Evolutionary conservation across 2,329 filamentous ascomycete species (phyloP), one percentile per base, ranked within the genome.

Genomic region (Ceratocystis huliohia): DNA sequence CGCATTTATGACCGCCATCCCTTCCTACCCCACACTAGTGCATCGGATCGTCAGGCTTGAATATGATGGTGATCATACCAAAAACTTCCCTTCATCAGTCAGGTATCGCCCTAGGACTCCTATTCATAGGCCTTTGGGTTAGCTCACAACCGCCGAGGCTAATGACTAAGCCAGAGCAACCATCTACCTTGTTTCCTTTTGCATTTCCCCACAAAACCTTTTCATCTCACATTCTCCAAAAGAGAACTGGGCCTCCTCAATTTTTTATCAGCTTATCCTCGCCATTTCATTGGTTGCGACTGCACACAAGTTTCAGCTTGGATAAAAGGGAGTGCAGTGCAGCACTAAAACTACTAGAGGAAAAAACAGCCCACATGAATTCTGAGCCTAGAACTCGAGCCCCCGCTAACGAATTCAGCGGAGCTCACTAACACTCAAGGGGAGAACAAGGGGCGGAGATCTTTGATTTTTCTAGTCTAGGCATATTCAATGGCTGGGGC

Each of bases 41-140:
- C 25, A 59, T 59, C 53, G 53, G 53, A 59, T 59, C 53, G 25
- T 33, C 53, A 59, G 25, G 8, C 33, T 59, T 59, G 28, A 13
- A 59, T 37, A 59, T 37, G 53, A 3, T n/a, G 28, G 10, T 59
- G 53, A 59, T 37, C 53, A 59, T 59, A n/a, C 53, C 53, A 59
- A 7, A 17, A 59, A 28, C 48, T n/a, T 59, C 53, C 53, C 53
- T 59, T 59, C 25, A 37, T 3, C 37, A 41, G 37, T 13, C 37
- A 41, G 37, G 53, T 33, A 17, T 10, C 28, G 17, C 53, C 28
- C 28, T 37, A 59, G 28, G 30, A 20, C 6, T 7, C 46, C 48
- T 25, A 5, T 53, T 48, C 45, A 13, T 41, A 41, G 37, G 8
- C 37, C 10, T 41, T 13, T 13, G 37, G 37, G 37, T 3, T 41